Evolutionary conservation across 2,329 filamentous ascomycete genomes (phyloP).

Genomic region (Pyrenochaeta sp.): DNA sequence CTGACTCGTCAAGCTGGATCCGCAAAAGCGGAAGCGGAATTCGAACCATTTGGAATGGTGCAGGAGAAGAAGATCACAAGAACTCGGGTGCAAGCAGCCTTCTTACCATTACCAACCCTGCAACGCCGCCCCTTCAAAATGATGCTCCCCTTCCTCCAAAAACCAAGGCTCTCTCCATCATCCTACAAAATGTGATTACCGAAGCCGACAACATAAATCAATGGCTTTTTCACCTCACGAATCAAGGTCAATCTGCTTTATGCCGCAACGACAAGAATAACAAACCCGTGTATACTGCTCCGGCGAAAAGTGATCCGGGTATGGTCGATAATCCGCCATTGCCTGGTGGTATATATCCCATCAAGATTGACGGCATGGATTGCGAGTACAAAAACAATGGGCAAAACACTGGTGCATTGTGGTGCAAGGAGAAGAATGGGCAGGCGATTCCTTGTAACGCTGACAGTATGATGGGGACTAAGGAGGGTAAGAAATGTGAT

Average conservation of each 20-base stretch:
- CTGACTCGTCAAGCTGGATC: conserved; percentile 1
- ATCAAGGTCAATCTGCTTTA: not conserved
- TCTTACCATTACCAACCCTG: not conserved
- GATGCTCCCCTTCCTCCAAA: not conserved
- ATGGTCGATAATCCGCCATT: not conserved
- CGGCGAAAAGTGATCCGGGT: not conserved
- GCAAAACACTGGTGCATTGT: not conserved
- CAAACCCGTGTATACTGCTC: not conserved
- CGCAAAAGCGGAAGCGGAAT: not conserved
- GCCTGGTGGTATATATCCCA: not conserved
- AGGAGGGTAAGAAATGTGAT: too few species aligned
- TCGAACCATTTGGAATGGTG: conserved; percentile 1
- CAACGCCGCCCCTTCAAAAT: not conserved
- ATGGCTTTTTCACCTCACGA: not conserved
- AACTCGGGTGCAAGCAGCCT: not conserved
- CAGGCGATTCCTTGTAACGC: too few species aligned
- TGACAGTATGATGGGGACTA: too few species aligned
- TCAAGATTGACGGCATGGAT: not conserved
- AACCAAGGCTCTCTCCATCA: not conserved
- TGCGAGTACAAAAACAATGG: not conserved
- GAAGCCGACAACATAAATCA: not conserved
- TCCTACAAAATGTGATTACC: not conserved
- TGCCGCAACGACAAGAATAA: not conserved
- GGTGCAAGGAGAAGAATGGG: not conserved
- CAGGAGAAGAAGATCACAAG: conserved; percentile 1